Percentiles rank a stretch among this genome's conserved stretches.
Conservation (phyloP, 2,329 filamentous ascomycete species). For the Aspergillus floridensis region DNA sequence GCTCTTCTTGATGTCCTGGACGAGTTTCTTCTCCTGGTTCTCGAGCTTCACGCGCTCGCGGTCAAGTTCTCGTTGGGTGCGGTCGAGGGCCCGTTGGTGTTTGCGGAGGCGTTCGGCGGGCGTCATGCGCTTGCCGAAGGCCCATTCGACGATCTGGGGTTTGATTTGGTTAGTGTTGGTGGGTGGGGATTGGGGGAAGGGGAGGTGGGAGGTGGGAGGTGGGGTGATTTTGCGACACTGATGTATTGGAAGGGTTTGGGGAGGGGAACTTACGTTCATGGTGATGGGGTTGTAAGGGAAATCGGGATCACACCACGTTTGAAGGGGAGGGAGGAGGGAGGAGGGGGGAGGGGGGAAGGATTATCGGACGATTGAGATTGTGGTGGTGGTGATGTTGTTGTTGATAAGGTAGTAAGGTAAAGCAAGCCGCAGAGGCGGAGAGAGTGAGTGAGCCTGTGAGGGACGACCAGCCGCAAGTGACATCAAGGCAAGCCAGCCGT, state of each 20-base stretch:
- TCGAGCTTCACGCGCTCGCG: slow-evolving; percentile 93
- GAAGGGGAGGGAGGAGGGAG: not conserved
- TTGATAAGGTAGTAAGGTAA: not conserved
- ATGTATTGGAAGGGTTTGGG: slow-evolving; percentile 12
- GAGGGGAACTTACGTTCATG: slow-evolving; percentile 14
- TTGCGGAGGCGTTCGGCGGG: slow-evolving; percentile 64
- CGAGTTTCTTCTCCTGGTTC: slow-evolving; percentile 97
- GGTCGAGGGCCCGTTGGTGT: slow-evolving; percentile 95
- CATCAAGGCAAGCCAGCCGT: not conserved
- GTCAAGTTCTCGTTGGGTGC: slow-evolving; percentile 94
- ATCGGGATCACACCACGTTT: too few relatives aligned
- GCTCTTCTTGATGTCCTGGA: slow-evolving; percentile 95
- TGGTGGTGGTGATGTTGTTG: not conserved
- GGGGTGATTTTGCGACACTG: not conserved
- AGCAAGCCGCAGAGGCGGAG: not conserved
- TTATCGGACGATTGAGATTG: not conserved
- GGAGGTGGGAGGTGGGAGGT: not conserved
- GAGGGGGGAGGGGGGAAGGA: too few relatives aligned
- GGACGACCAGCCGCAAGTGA: not conserved
- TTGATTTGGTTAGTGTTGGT: slow-evolving; percentile 20
- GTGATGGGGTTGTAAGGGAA: not conserved
- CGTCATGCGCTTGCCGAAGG: slow-evolving; percentile 98
- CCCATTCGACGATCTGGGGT: slow-evolving; percentile 89
- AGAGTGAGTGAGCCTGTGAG: not conserved
- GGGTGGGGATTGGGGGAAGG: slow-evolving; percentile 11